Evolutionary conservation across 306 rosid genomes (phyloP), one percentile per base, ranked within the genome.

Genomic region (Quercus bicolor): DNA sequence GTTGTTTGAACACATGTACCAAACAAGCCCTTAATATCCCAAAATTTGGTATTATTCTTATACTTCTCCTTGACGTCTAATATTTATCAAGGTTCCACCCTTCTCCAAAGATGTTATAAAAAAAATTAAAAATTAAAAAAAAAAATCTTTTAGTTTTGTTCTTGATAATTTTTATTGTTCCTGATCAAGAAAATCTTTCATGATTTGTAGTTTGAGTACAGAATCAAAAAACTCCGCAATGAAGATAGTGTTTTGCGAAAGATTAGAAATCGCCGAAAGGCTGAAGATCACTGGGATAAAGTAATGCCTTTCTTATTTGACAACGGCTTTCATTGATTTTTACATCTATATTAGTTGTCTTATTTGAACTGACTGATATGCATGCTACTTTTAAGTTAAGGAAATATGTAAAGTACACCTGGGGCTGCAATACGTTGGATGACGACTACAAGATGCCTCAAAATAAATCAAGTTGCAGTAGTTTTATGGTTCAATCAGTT

Each of bases 391-490:
- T 71, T 72, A 65, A 96, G 99, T 82, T 96, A 92, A 93, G 99
- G 86, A 96, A 96, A 89, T 96, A 93, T 72, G 99, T 96, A 26
- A 96, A 69, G 87, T 96, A 77, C 85, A 93, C 99, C 1, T 93
- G 89, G 45, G 94, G 89, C 74, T 87, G 83, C 77, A 86, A 70
- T 78, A 78, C 86, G 21, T 77, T 90, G 76, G 89, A 87, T 1
- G 90, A 85, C 29, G 52, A 60, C 66, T 73, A 72, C 14, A 53
- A 86, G 52, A 73, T 26, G 74, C 56, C 81, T 33, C 53, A 80
- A 60, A 80, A 61, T 66, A 82, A 61, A 59, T 71, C 91, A 40
- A 68, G 78, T 80, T 91, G 99, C 68, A 31, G 84, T 73, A 83
- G 89, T 70, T 13, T 80, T 76, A 76, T 80, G 85, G 55, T 83